Conservation (phyloP, 2,329 filamentous ascomycete genomes). For the Bipolaris sorokiniana region DNA sequence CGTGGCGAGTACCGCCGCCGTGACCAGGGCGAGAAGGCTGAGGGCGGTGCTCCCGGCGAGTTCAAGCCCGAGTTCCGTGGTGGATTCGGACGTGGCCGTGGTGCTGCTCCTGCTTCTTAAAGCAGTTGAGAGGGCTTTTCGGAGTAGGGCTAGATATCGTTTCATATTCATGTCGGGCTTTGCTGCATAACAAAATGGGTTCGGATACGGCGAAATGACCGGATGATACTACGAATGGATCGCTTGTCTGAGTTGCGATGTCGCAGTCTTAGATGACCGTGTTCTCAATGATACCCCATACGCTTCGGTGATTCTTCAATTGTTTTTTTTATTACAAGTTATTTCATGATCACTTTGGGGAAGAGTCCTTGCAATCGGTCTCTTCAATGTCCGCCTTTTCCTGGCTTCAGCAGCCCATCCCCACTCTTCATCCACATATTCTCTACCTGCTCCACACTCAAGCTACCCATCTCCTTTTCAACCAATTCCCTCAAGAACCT, state of each 20-base stretch:
- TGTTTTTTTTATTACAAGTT: background rate
- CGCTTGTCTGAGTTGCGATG: slow-evolving; percentile 34
- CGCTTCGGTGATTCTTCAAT: slow-evolving; percentile 31
- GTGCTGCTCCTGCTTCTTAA: slow-evolving; percentile 46
- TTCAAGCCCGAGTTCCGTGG: slow-evolving; percentile 54
- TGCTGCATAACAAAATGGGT: slow-evolving; percentile 46
- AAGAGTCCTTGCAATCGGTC: background rate
- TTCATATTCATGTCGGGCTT: slow-evolving; percentile 36
- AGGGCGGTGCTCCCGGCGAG: slow-evolving; percentile 50
- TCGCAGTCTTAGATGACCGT: slow-evolving; percentile 34
- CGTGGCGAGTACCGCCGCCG: slow-evolving; percentile 79
- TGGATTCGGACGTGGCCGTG: slow-evolving; percentile 51
- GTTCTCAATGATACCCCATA: slow-evolving; percentile 49
- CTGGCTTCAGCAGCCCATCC: slow-evolving; percentile 53
- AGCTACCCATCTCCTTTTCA: slow-evolving; percentile 56
- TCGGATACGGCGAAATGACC: slow-evolving; percentile 48
- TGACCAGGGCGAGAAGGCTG: slow-evolving; percentile 64
- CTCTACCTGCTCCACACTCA: slow-evolving; percentile 53
- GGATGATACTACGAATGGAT: slow-evolving; percentile 49
- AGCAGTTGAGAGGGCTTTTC: slow-evolving; percentile 30
- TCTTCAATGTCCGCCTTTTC: slow-evolving; percentile 51
- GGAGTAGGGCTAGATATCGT: slow-evolving; percentile 28
- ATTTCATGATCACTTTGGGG: background rate
- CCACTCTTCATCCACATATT: slow-evolving; percentile 60
- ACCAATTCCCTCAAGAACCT: slow-evolving; percentile 62